A percentile compares a stretch with the other conserved stretches of the same genome.
Evolutionary conservation across 2,329 filamentous ascomycete species (phyloP).

Genomic region (Endoconidiophora laricicola): DNA sequence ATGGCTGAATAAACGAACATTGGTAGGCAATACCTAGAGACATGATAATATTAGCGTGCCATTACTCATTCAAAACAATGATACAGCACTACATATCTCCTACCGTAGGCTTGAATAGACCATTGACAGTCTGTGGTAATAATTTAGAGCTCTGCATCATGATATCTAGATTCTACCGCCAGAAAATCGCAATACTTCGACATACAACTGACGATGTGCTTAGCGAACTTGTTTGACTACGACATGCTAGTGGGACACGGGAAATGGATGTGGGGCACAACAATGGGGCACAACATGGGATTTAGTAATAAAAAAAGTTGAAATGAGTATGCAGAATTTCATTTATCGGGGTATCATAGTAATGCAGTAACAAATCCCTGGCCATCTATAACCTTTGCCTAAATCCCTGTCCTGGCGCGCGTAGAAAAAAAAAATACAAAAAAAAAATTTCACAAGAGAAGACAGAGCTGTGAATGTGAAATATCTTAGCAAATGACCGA

Average conservation of each 20-base stretch:
- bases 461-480: background rate
- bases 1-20: no score
- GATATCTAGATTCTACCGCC: no score
- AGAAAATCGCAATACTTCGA: no score
- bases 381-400: background rate
- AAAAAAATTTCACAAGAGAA: background rate
- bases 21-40: no score
- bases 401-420: conserved; percentile 1
- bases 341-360: conserved; percentile 11
- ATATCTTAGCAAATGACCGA: background rate
- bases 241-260: background rate
- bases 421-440: background rate
- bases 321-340: background rate
- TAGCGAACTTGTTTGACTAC: no score
- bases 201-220: no score
- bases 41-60: no score
- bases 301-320: no score
- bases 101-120: no score
- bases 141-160: background rate
- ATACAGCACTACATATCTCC: no score
- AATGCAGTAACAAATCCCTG: background rate
- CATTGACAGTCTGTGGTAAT: no score
- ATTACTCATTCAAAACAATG: no score
- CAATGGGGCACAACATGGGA: background rate
- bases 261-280: conserved; percentile 1